Evolutionary conservation across 129 eudicot genomes (phyloP), one percentile per base, ranked within the genome.

Genomic region (Flaveria bidentis): DNA sequence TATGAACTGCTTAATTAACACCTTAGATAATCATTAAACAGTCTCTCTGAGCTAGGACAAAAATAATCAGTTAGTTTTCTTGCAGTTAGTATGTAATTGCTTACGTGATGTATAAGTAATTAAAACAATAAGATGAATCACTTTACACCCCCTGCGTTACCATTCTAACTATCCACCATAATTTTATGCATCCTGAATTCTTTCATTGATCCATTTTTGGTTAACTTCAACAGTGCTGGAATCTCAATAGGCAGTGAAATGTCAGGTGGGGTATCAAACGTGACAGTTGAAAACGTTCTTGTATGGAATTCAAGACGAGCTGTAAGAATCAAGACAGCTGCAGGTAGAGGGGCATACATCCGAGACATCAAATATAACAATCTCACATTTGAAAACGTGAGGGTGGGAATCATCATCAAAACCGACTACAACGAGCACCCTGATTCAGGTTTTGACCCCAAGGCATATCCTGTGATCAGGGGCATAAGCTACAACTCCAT

Each of bases 341-440:
- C 91, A 1, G 98, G 98, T 1, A 79, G 98, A 82, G 98, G 98
- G 16, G 97, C 92, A 2, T 90, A 88, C 69, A 91, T 90, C 44
- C 81, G 89, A 67, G 64, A 90, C 28, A 90, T 93, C 16, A 79
- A 87, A 2, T 93, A 90, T 18, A 77, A 85, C 4, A 93, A 93
- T 17, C 84, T 93, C 11, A 93, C 98, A 42, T 88, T 93, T n/a
- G 84, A 88, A 14, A 87, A 84, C 16, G 91, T 88, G 2, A 84
- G 97, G 5, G 98, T 93, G 1, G 98, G 98, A 2, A 93, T 93
- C 13, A 93, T 93, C n/a, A 87, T 93, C 39, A 93, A 90, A 75
- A 93, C 98, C 15, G 97, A 93, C 66, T 93, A 93, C 90, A 93
- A 93, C 33, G 97, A 93, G 82, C 98, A 93, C 82, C 98, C 98